These are phyloP conservation scores for Micromonas commoda DNA, from an alignment of 139 green algal genomes.

Conservation along the genomic window DNA sequence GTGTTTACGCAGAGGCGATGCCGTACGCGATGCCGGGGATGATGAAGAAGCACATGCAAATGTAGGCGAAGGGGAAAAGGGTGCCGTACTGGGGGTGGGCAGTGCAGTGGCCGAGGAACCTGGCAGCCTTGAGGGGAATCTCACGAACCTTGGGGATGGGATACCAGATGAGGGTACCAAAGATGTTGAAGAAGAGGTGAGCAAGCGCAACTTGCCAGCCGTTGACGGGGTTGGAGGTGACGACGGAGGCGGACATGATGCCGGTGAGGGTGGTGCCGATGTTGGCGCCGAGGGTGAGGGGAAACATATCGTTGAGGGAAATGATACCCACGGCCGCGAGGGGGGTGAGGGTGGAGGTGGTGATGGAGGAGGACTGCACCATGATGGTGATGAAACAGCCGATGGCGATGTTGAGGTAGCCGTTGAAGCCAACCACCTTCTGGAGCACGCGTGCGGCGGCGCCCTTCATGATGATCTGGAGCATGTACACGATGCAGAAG, in stretches of 20 bases:
- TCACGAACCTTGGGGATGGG: conserved; percentile 9
- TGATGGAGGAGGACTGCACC: conserved; percentile 11
- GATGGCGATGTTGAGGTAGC: conserved; percentile 10
- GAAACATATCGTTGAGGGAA: conserved; percentile 26
- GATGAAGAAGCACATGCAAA: conserved; percentile 10
- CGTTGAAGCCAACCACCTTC: conserved; percentile 8
- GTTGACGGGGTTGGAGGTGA: conserved; percentile 22
- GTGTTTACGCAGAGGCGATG: neutral
- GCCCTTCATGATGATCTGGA: conserved; percentile 13
- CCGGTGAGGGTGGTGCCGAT: conserved; percentile 24
- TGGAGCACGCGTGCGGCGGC: neutral
- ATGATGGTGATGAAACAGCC: conserved; percentile 9
- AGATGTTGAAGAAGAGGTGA: conserved; percentile 30
- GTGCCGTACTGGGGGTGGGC: neutral
- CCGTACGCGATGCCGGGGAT: conserved; percentile 20
- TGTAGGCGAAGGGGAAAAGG: conserved; percentile 14
- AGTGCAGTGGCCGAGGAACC: neutral
- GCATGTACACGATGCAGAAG: conserved; percentile 10
- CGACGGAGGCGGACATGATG: conserved; percentile 24
- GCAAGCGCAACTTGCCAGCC: conserved; percentile 18
- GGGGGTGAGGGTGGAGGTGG: conserved; percentile 13
- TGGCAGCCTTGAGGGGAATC: conserved; percentile 11
- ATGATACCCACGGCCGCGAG: conserved; percentile 6
- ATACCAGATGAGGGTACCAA: conserved; percentile 25
- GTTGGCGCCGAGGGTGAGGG: conserved; percentile 26